Percentiles rank a stretch among this genome's conserved stretches.
phyloP scores from a whole-genome alignment of 768 basidiomycete species.

The Boletellus emodensis region DNA sequence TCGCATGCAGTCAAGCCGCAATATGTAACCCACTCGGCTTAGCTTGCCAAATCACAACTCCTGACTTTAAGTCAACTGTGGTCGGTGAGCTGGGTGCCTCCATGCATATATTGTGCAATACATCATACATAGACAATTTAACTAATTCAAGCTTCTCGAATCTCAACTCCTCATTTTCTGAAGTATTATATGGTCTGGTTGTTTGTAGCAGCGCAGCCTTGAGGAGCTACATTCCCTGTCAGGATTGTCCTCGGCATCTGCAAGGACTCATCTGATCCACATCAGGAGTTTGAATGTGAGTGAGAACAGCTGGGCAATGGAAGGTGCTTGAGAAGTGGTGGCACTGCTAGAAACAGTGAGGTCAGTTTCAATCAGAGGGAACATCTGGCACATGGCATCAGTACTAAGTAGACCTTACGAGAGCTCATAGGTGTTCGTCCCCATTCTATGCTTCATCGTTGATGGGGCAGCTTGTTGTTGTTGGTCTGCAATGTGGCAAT shows the following conservation, averaged over 20 bases:
- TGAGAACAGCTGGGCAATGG: conserved; percentile 23
- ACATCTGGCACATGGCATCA: background rate
- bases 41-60: too few relatives aligned
- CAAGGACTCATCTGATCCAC: conserved; percentile 28
- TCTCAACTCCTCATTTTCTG: too few relatives aligned
- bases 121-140: too few relatives aligned
- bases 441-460: conserved; percentile 16
- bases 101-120: too few relatives aligned
- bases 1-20: too few relatives aligned
- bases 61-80: too few relatives aligned
- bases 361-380: background rate
- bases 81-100: too few relatives aligned
- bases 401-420: conserved; percentile 18
- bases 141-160: too few relatives aligned
- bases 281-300: conserved; percentile 22
- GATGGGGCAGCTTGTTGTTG: conserved; percentile 20
- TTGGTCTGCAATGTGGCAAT: conserved; percentile 30
- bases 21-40: too few relatives aligned
- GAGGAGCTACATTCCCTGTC: conserved; percentile 46
- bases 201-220: conserved; percentile 52
- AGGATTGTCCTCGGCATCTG: too few relatives aligned
- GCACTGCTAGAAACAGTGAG: conserved; percentile 11
- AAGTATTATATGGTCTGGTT: too few relatives aligned
- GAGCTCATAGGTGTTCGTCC: conserved; percentile 29
- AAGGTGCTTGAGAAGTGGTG: conserved; percentile 20